Conservation (phyloP, 495 filamentous ascomycete genomes). For the Copromyces sp. region DNA sequence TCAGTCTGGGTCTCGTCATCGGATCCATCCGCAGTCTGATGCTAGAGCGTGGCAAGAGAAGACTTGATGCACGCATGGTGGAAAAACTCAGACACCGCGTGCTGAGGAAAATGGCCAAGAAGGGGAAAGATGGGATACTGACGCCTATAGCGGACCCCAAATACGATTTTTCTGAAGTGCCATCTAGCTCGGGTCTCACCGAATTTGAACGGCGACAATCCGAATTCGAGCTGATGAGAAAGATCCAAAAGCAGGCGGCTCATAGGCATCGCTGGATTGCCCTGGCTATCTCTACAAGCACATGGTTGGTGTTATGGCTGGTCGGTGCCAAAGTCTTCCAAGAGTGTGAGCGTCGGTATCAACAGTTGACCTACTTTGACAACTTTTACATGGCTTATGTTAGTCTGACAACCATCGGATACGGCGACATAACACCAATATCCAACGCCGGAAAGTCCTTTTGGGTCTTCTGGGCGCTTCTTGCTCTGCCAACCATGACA, state of each 20-base stretch:
- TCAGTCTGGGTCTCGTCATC: conserved; percentile 75
- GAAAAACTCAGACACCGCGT: conserved; percentile 55
- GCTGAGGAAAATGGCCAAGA: conserved; percentile 40
- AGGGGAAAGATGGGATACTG: conserved; percentile 39
- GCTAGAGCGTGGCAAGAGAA: conserved; percentile 63
- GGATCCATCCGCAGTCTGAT: conserved; percentile 73
- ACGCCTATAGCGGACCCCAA: conserved; percentile 30
- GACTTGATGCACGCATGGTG: conserved; percentile 56
- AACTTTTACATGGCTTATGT: conserved; percentile 74
- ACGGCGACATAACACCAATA: conserved; percentile 62
- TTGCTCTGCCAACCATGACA: conserved; percentile 74
- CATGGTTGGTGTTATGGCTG: conserved; percentile 69
- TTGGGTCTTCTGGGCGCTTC: conserved; percentile 83
- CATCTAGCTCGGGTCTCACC: conserved; percentile 11
- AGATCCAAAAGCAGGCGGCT: conserved; percentile 56
- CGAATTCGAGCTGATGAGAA: conserved; percentile 78
- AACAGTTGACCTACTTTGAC: conserved; percentile 69
- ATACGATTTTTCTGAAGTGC: not conserved
- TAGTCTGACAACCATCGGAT: conserved; percentile 74
- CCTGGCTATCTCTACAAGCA: conserved; percentile 49
- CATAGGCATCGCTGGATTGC: conserved; percentile 58
- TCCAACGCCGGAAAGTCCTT: conserved; percentile 67
- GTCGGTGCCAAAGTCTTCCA: conserved; percentile 66
- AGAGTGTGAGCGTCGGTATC: conserved; percentile 31
- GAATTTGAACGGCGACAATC: conserved; percentile 55